Evolutionary conservation across 1,139 yeast species (phyloP).

Genomic region (Zygosaccharomyces sapae): DNA sequence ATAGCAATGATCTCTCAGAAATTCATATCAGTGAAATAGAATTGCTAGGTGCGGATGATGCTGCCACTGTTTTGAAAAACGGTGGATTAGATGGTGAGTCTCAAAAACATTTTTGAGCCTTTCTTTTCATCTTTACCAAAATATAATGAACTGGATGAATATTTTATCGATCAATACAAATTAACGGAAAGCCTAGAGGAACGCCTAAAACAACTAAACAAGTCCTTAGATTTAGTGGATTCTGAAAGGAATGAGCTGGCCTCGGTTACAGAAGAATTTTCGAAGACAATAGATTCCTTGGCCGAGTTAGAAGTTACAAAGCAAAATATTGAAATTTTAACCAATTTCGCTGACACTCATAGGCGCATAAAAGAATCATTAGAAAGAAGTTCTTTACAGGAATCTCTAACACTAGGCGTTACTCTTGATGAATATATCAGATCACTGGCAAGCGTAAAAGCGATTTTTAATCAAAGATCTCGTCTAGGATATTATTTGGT

Average conservation of each 20-base stretch:
- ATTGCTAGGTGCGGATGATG: constrained; percentile 35
- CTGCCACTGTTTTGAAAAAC: constrained; percentile 26
- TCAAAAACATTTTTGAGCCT: constrained; percentile 30
- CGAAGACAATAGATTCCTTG: constrained; percentile 51
- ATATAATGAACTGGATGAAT: constrained; percentile 74
- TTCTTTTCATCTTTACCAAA: constrained; percentile 44
- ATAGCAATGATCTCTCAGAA: constrained; percentile 44
- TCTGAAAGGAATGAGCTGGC: constrained; percentile 73
- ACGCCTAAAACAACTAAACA: constrained; percentile 65
- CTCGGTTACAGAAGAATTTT: constrained; percentile 60
- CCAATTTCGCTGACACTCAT: constrained; percentile 71
- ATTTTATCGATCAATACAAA: constrained; percentile 62
- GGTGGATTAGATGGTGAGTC: constrained; percentile 35
- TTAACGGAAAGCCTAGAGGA: constrained; percentile 70
- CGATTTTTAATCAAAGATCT: constrained; percentile 70
- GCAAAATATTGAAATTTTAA: constrained; percentile 55
- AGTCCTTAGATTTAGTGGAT: constrained; percentile 70
- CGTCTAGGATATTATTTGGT: constrained; percentile 62
- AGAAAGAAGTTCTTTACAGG: constrained; percentile 79
- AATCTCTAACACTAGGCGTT: constrained; percentile 78
- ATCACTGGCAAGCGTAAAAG: constrained; percentile 68
- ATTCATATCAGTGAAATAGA: constrained; percentile 36
- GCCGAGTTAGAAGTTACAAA: constrained; percentile 74
- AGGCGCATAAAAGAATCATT: constrained; percentile 65
- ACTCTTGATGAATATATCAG: constrained; percentile 86